phyloP scores from a whole-genome alignment of 495 filamentous ascomycete genomes.

The Jackrogersella multiformis region DNA sequence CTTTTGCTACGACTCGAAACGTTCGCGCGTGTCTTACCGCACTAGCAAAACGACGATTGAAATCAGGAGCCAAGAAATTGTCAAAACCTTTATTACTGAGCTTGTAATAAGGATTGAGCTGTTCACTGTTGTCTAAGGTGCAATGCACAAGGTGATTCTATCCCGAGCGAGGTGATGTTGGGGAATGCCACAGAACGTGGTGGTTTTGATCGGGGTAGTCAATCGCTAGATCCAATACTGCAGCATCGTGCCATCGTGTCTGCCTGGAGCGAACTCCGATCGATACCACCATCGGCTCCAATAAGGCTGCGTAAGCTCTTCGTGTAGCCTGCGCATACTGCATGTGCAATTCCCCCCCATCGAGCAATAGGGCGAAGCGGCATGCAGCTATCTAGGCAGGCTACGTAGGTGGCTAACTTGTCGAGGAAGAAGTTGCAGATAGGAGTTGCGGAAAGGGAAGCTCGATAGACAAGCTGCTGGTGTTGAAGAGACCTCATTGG shows the following conservation, averaged over 20 bases:
- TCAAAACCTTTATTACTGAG: slow-evolving; percentile 5
- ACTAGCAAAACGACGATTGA: not conserved
- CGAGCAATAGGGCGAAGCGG: slow-evolving; percentile 21
- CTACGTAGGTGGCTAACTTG: slow-evolving; percentile 15
- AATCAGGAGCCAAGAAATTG: slow-evolving; percentile 2
- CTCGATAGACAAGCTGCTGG: slow-evolving; percentile 22
- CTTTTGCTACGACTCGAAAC: slow-evolving; percentile 36
- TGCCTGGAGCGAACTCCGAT: slow-evolving; percentile 21
- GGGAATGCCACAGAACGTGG: slow-evolving; percentile 6
- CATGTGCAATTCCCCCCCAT: slow-evolving; percentile 4
- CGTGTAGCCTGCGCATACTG: slow-evolving; percentile 9
- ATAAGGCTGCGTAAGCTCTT: slow-evolving; percentile 42
- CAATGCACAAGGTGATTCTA: slow-evolving; percentile 18
- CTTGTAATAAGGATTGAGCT: not conserved
- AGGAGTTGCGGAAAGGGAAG: slow-evolving; percentile 31
- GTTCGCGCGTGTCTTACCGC: slow-evolving; percentile 29
- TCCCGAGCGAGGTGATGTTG: slow-evolving; percentile 9
- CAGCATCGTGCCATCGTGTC: not conserved
- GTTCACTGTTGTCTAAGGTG: not conserved
- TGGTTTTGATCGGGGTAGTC: slow-evolving; percentile 21
- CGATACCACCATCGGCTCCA: slow-evolving; percentile 1
- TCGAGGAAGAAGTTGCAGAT: slow-evolving; percentile 11
- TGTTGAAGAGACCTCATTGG: slow-evolving; percentile 12
- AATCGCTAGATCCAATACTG: slow-evolving; percentile 11
- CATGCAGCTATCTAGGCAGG: not conserved